phyloP scores from a whole-genome alignment of 495 filamentous ascomycete species.

The Stereocaulon alpinum region DNA sequence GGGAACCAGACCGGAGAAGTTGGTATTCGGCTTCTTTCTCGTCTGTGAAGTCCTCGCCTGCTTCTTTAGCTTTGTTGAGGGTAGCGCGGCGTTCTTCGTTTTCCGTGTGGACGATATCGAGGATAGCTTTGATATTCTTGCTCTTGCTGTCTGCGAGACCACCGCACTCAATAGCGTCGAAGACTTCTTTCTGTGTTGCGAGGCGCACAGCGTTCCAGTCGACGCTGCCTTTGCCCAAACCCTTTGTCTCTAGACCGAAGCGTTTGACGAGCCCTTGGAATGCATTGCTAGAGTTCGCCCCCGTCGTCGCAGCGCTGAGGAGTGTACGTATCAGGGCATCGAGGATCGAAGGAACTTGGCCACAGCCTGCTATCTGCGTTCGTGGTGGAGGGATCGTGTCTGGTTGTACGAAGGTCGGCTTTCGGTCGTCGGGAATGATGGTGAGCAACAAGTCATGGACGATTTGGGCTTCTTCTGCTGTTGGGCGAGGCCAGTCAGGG shows the following conservation, averaged over 20 bases:
- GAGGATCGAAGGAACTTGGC: slow-evolving; percentile 84
- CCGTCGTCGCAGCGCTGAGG: slow-evolving; percentile 65
- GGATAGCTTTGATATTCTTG: slow-evolving; percentile 66
- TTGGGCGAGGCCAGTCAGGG: slow-evolving; percentile 58
- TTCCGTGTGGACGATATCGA: slow-evolving; percentile 70
- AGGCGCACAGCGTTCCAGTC: slow-evolving; percentile 76
- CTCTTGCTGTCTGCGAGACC: slow-evolving; percentile 62
- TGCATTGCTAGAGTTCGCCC: slow-evolving; percentile 54
- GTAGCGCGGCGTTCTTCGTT: slow-evolving; percentile 41
- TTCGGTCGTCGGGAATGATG: slow-evolving; percentile 51
- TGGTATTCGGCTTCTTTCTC: slow-evolving; percentile 42
- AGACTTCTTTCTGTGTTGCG: slow-evolving; percentile 51
- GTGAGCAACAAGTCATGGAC: slow-evolving; percentile 59
- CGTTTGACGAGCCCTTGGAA: slow-evolving; percentile 58
- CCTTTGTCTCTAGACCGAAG: slow-evolving; percentile 55
- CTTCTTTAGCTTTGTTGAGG: slow-evolving; percentile 22
- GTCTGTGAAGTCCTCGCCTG: slow-evolving; percentile 29
- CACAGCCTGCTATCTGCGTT: slow-evolving; percentile 75
- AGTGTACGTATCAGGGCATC: slow-evolving; percentile 79
- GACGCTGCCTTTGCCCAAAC: slow-evolving; percentile 65
- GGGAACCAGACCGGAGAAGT: slow-evolving; percentile 43
- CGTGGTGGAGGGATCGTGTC: slow-evolving; percentile 63
- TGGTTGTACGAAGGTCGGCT: slow-evolving; percentile 34
- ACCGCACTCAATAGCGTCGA: slow-evolving; percentile 59
- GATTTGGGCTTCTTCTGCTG: slow-evolving; percentile 58